Base-by-base conservation (phyloP, 2,329 filamentous ascomycete genomes). In the Helminthosporium solani region DNA sequence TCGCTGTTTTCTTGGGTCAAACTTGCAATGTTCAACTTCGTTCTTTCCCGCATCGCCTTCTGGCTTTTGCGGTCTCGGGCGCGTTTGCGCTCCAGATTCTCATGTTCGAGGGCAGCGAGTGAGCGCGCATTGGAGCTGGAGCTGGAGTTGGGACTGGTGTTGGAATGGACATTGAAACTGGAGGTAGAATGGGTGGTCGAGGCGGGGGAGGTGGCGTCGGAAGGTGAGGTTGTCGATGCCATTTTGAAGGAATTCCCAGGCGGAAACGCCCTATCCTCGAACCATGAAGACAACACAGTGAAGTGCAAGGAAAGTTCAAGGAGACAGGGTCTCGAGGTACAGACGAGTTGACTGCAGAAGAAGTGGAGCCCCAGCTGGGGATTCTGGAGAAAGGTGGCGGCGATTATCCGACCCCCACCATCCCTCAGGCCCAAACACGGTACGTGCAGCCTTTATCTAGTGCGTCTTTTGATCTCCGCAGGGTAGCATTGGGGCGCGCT, bases 61-160 rank as follows among this genome's bases (percentile, higher is more conserved):
- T 62, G 56, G n/a, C 49, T 50, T 42, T 62, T 62, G 11, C 58
- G 41, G 35, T 62, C 58, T n/a, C 57, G 46, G 5, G 54, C 52
- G 9, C 58, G 47, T 41, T 62, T 62, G 28, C 49, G 46, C 19
- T 54, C 42, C 4, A 60, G 37, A 31, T 53, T 58, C 19, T 58
- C 55, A 25, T 33, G 30, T 21, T 49, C 46, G 20, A 38, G 42
- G 4, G 38, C 15, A 12, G 41, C 21, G 16, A 30, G 37, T 4
- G 28, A 8, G 12, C 28, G 28, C 12, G 28, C 28, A 5, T 6
- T n/a, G 28, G n/a, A n/a, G n/a, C n/a, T n/a, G n/a, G n/a, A n/a
- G n/a, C n/a, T n/a, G n/a, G n/a, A n/a, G n/a, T n/a, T n/a, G n/a
- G n/a, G n/a, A n/a, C n/a, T n/a, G n/a, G n/a, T n/a, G n/a, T n/a